Evolutionary conservation across 306 rosid species (phyloP).

Genomic region (Glycyrrhiza uralensis): DNA sequence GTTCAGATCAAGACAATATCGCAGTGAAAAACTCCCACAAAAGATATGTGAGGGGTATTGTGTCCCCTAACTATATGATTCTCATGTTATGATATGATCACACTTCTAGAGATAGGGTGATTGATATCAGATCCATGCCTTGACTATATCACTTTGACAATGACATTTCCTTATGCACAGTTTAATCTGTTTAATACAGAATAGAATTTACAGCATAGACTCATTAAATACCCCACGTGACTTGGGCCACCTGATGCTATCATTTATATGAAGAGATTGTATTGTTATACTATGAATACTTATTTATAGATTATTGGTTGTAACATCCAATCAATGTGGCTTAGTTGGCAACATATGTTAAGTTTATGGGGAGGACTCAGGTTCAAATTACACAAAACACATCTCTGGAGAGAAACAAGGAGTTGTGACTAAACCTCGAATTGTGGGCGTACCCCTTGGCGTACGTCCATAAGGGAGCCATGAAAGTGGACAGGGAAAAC

Average conservation of each 20-base stretch:
- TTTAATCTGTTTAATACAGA: background rate
- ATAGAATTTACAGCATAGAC: background rate
- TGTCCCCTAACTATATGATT: background rate
- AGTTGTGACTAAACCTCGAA: too few relatives aligned
- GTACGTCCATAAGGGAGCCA: too few relatives aligned
- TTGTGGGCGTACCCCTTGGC: too few relatives aligned
- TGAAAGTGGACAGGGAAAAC: too few relatives aligned
- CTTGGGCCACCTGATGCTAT: background rate
- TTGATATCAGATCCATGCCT: background rate
- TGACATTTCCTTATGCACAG: constrained; percentile 5
- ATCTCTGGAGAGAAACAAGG: too few relatives aligned
- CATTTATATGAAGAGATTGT: background rate
- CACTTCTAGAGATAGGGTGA: constrained; percentile 23
- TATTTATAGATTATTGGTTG: too few relatives aligned
- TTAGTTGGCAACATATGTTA: too few relatives aligned
- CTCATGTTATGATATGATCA: too few relatives aligned
- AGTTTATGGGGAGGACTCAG: too few relatives aligned
- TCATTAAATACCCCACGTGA: background rate
- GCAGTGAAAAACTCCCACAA: background rate
- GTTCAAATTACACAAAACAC: too few relatives aligned
- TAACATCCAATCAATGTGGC: too few relatives aligned
- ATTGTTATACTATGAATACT: too few relatives aligned
- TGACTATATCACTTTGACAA: constrained; percentile 1
- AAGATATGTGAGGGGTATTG: constrained; percentile 11
- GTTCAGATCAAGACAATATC: constrained; percentile 12